These are phyloP conservation scores for Capronia americana DNA, from an alignment of 2,329 filamentous ascomycete genomes.

Conservation along the genomic window DNA sequence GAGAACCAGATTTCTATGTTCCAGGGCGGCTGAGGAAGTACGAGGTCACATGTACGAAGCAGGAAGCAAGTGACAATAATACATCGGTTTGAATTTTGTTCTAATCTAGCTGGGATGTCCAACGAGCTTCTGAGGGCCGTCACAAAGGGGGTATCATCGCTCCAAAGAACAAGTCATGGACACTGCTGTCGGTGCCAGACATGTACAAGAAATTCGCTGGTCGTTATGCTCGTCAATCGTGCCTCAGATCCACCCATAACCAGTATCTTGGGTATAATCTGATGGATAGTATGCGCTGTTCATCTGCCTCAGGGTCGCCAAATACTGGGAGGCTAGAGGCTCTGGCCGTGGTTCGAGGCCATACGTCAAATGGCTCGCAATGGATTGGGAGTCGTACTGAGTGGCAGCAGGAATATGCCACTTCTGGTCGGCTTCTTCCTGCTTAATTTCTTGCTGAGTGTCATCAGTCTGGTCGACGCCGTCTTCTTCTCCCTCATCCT, in stretches of 20 bases:
- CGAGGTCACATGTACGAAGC: neutral
- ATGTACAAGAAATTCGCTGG: neutral
- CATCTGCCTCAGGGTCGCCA: constrained; percentile 32
- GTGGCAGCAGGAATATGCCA: constrained; percentile 3
- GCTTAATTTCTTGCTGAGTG: constrained; percentile 17
- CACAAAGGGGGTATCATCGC: constrained; percentile 23
- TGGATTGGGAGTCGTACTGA: constrained; percentile 23
- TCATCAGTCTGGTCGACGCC: constrained; percentile 33
- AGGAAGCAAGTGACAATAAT: neutral
- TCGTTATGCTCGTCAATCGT: constrained; percentile 23
- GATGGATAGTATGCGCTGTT: constrained; percentile 34
- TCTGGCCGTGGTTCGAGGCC: constrained; percentile 21
- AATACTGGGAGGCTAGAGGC: constrained; percentile 29
- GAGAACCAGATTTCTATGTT: neutral
- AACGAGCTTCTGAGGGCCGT: constrained; percentile 2
- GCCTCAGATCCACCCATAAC: constrained; percentile 33
- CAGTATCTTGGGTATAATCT: constrained; percentile 20
- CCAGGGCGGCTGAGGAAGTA: neutral
- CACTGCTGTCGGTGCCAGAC: neutral
- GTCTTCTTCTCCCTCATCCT: neutral
- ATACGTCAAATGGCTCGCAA: constrained; percentile 29
- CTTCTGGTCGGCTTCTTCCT: constrained; percentile 1
- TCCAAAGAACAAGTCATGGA: constrained; percentile 19
- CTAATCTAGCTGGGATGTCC: constrained; percentile 9
- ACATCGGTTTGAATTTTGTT: neutral